These are phyloP conservation scores for Microbotryum lychnidis-dioicae DNA, from an alignment of 1,284 basidiomycete genomes.

Conservation along the genomic window DNA sequence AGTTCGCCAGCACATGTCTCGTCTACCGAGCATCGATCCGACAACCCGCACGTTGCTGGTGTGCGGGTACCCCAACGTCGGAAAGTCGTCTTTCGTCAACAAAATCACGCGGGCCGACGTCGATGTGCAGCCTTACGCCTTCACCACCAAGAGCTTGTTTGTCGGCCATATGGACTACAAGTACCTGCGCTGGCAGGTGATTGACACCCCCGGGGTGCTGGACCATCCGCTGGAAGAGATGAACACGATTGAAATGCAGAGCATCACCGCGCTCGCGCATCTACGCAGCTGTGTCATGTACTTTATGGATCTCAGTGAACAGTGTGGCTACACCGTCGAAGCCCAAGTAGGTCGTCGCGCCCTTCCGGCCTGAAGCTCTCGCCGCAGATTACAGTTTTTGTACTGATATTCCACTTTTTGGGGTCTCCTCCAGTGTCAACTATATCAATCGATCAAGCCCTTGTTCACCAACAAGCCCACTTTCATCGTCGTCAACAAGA, in stretches of 20 bases:
- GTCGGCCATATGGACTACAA: slow-evolving; percentile 96
- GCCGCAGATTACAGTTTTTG: neutral
- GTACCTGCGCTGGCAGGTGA: slow-evolving; percentile 95
- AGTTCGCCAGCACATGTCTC: slow-evolving; percentile 92
- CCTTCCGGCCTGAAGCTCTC: neutral
- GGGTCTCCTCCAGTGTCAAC: slow-evolving; percentile 60
- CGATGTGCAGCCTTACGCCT: slow-evolving; percentile 94
- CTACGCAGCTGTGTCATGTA: slow-evolving; percentile 83
- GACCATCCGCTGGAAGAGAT: slow-evolving; percentile 94
- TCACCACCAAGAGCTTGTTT: slow-evolving; percentile 94
- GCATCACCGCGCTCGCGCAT: slow-evolving; percentile 90
- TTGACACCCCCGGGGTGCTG: slow-evolving; percentile 82
- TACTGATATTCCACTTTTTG: neutral
- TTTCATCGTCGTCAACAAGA: slow-evolving; percentile 90
- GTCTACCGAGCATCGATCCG: slow-evolving; percentile 89
- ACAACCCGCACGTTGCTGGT: slow-evolving; percentile 93
- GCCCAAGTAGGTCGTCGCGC: slow-evolving; percentile 59
- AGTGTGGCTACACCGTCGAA: slow-evolving; percentile 89
- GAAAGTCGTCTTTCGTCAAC: slow-evolving; percentile 96
- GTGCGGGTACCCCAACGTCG: slow-evolving; percentile 95
- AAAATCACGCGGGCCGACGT: slow-evolving; percentile 95
- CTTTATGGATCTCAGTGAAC: slow-evolving; percentile 95
- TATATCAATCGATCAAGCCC: slow-evolving; percentile 96
- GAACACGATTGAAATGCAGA: slow-evolving; percentile 99
- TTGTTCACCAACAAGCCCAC: slow-evolving; percentile 86